Percentiles rank a stretch among this genome's conserved stretches.
phyloP scores from a whole-genome alignment of 768 basidiomycete species.

The Heimioporus sp. region DNA sequence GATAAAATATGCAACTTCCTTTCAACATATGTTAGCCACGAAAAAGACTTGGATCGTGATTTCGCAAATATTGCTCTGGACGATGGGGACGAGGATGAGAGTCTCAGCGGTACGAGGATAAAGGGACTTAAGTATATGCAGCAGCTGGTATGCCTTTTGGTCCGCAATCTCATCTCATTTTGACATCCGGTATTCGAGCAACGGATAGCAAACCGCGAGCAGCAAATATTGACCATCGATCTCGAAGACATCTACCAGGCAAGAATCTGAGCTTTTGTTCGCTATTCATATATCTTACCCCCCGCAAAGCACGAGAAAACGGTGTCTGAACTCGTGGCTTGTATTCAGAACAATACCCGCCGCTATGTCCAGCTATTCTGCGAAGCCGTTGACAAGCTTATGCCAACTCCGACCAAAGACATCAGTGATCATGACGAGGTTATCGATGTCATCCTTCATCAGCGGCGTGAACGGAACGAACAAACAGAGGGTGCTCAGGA shows the following conservation, averaged over 20 bases:
- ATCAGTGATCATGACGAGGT: slow-evolving; percentile 92
- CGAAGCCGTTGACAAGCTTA: slow-evolving; percentile 85
- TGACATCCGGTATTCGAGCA: slow-evolving; percentile 50
- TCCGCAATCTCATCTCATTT: slow-evolving; percentile 16
- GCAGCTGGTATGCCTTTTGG: slow-evolving; percentile 61
- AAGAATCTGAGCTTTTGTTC: slow-evolving; percentile 19
- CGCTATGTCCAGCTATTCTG: slow-evolving; percentile 90
- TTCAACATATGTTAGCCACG: slow-evolving; percentile 59
- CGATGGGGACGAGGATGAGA: slow-evolving; percentile 40
- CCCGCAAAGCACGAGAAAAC: slow-evolving; percentile 61
- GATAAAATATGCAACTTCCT: slow-evolving; percentile 72
- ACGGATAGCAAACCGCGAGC: slow-evolving; percentile 90
- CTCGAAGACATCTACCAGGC: slow-evolving; percentile 84
- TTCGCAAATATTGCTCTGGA: slow-evolving; percentile 71
- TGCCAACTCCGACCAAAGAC: slow-evolving; percentile 87
- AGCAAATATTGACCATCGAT: slow-evolving; percentile 85
- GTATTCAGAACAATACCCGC: slow-evolving; percentile 81
- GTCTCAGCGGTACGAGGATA: slow-evolving; percentile 31
- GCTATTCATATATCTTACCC: neutral
- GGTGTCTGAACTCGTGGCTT: slow-evolving; percentile 68
- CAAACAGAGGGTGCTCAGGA: slow-evolving; percentile 70
- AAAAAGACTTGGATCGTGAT: slow-evolving; percentile 64
- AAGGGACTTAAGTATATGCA: slow-evolving; percentile 73
- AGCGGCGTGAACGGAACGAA: slow-evolving; percentile 85
- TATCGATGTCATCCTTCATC: slow-evolving; percentile 94